Conservation (phyloP, 2,329 filamentous ascomycete species). For the Pestalotiopsis sp. region DNA sequence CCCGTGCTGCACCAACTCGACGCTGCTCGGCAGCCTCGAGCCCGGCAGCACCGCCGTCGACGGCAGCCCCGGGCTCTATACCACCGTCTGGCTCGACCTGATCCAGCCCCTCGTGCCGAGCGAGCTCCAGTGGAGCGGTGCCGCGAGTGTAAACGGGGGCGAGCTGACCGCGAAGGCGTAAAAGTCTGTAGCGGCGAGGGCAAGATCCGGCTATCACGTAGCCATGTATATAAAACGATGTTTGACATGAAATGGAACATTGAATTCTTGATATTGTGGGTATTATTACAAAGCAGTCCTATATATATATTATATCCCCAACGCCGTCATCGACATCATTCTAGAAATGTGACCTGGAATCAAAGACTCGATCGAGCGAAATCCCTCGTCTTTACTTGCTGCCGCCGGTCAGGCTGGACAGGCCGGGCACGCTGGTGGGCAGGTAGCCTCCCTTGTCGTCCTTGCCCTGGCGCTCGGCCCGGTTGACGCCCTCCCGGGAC, state of each 20-base stretch:
- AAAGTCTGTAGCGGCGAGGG: not conserved
- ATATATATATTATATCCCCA: not conserved
- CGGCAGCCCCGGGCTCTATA: slow-evolving; percentile 46
- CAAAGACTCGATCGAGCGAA: not conserved
- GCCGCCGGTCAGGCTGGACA: slow-evolving; percentile 25
- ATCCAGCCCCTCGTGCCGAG: slow-evolving; percentile 46
- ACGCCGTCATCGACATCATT: not conserved
- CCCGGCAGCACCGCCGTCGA: slow-evolving; percentile 45
- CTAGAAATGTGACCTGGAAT: not conserved
- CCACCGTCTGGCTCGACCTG: slow-evolving; percentile 46
- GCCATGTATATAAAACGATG: not conserved
- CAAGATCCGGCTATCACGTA: not conserved
- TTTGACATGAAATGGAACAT: not conserved
- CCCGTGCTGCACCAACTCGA: slow-evolving; percentile 45
- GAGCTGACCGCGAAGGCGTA: slow-evolving; percentile 1
- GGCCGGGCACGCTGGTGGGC: slow-evolving; percentile 26
- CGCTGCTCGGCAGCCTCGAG: slow-evolving; percentile 46
- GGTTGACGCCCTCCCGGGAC: slow-evolving; percentile 68
- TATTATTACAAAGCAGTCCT: not conserved
- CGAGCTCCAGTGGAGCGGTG: slow-evolving; percentile 40
- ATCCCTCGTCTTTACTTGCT: not conserved
- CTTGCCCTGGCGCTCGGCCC: slow-evolving; percentile 65
- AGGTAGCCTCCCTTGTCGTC: slow-evolving; percentile 59
- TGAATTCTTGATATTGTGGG: not conserved
- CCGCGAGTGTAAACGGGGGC: slow-evolving; percentile 28